Percentiles rank a stretch among this genome's conserved stretches.
Conservation (phyloP, 139 green algal genomes). For the Coccomyxa sp. region DNA sequence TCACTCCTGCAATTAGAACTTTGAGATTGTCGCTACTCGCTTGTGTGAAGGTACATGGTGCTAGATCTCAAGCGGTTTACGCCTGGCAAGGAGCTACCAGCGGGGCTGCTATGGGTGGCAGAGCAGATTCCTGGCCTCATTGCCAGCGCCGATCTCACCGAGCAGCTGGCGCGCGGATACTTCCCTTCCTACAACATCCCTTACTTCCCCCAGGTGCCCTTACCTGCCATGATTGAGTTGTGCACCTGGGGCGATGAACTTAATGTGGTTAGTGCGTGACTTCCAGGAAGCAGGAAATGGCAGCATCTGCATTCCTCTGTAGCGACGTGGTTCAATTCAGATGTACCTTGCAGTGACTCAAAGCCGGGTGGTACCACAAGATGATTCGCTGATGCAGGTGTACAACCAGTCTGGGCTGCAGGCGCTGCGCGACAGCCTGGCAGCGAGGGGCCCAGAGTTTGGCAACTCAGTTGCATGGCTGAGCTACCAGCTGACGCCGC, state of each 20-base stretch:
- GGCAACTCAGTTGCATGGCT: conserved; percentile 36
- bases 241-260: not conserved
- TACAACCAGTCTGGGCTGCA: conserved; percentile 56
- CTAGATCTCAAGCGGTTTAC: conserved; percentile 69
- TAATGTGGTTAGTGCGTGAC: not conserved
- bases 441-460: conserved; percentile 40
- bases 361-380: not conserved
- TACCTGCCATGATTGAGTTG: not conserved
- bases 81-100: conserved; percentile 43
- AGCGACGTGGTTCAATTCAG: not conserved
- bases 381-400: conserved; percentile 16
- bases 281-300: not conserved
- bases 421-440: conserved; percentile 20
- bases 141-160: conserved; percentile 31
- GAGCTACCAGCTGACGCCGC: conserved; percentile 46
- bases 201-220: conserved; percentile 46
- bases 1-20: not conserved
- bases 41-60: not conserved
- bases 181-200: conserved; percentile 75
- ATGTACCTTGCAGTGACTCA: not conserved
- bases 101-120: conserved; percentile 59
- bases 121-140: conserved; percentile 66
- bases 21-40: not conserved
- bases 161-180: conserved; percentile 50
- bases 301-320: not conserved